Evolutionary conservation across 2,329 filamentous ascomycete species (phyloP), one percentile per base, ranked within the genome.

Genomic region (Beauveria australis): DNA sequence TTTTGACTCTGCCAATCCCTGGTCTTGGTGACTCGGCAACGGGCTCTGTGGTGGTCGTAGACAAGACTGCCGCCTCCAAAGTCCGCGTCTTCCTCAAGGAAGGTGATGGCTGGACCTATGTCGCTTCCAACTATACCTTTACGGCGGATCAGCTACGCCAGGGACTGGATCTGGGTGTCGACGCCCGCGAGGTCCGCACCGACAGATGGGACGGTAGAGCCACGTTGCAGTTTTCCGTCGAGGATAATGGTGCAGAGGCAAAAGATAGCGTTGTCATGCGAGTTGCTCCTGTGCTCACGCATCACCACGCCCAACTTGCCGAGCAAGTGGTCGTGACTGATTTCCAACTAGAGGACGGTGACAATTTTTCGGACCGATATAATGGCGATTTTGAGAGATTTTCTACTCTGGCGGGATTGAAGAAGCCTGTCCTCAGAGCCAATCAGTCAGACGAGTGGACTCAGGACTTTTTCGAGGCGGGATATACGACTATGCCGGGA

Each of bases 201-300:
- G 19, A 57, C 0, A 62, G 48, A 2, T 73, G 71, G 71, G 64
- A 73, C 14, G 70, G 70, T 0, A 63, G 64, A 2, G 68, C 66
- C 44, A 67, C 18, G 7, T 65, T 69, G 19, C 64, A 64, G 19
- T 74, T 75, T 46, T 64, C 66, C 12, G 67, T 76, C 3, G 53
- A 64, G 1, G 66, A 70, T 24, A 65, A 66, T 5, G 53, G 61
- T 2, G 47, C 56, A 0, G 62, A 59, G 37, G 57, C 62, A 0
- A 66, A 64, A 0, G 72, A 73, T 30, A 63, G 56, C 0, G 72
- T 76, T 2, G 64, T 65, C 7, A 61, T 76, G 0, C 68, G 69
- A 0, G 67, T 74, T 22, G 73, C 74, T 1, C 74, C 74, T 0
- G 67, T 76, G 0, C 61, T 76, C 7, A 69, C 67, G 0, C 73